Base-by-base conservation (phyloP, 2,329 filamentous ascomycete species). In the Trichoderma brevicompactum region DNA sequence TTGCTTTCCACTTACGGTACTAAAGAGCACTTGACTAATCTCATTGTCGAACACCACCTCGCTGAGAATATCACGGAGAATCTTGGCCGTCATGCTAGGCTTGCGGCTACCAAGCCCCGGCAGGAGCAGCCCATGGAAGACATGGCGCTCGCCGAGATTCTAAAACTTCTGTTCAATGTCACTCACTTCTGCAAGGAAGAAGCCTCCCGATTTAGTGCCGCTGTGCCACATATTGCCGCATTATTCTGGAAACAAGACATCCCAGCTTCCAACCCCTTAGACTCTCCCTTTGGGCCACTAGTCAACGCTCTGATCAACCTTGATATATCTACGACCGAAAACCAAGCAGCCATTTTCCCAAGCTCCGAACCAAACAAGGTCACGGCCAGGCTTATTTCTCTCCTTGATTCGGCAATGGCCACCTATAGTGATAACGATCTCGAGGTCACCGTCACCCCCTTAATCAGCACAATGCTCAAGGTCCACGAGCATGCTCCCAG, bases 81-180 rank as follows among this genome's bases (percentile, higher is more conserved):
- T 73, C 80, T 97, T 41, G 77, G 81, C 46, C 87, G 89, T 5
- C 94, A 97, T 78, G 86, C 86, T 6, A 85, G 83, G 61, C 70
- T 77, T 3, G 62, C 77, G 8, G 68, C 72, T 17, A 66, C 68
- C 19, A 72, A 74, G 52, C 69, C 73, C 28, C 74, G 72, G 7
- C 43, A 48, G 10, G 69, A 69, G 12, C 79, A 86, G 48, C 84
- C 85, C 0, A 91, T 94, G 83, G 87, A 90, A 69, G 87, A 90
- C 66, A 87, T 94, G 86, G 92, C 94, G 0, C 82, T 98, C 43
- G 83, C 83, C 8, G 94, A 98, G 76, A 94, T 91, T 0, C 80
- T 95, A 56, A 97, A 96, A 73, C 83, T 98, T 46, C 79, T 96
- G 59, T 98, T 96, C 82, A 97, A 97, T 76, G 82, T 97, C 61